phyloP scores from a whole-genome alignment of 2,329 filamentous ascomycete genomes.

The Penicillium expansum region DNA sequence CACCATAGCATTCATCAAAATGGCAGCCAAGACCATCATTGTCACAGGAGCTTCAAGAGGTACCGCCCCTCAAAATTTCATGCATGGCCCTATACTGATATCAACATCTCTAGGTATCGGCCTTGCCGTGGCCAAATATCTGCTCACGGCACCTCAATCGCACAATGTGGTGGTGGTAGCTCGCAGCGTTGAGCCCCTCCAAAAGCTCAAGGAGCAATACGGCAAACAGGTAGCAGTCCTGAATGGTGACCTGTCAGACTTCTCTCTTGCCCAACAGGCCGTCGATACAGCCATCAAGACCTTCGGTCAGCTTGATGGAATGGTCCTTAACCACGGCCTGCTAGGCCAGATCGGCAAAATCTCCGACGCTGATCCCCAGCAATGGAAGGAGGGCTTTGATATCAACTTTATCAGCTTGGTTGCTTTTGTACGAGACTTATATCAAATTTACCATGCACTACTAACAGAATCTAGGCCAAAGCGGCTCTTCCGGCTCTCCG shows the following conservation, averaged over 20 bases:
- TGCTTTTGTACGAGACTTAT: conserved; percentile 60
- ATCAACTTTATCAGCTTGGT: conserved; percentile 84
- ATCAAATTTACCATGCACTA: neutral
- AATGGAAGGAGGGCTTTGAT: conserved; percentile 75
- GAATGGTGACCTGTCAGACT: conserved; percentile 57
- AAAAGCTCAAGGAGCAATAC: conserved; percentile 54
- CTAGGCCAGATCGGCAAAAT: conserved; percentile 73
- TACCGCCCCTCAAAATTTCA: conserved; percentile 17
- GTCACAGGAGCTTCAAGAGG: conserved; percentile 66
- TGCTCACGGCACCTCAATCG: conserved; percentile 50
- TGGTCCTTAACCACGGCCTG: conserved; percentile 85
- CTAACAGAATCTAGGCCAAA: conserved; percentile 23
- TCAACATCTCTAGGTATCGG: conserved; percentile 54
- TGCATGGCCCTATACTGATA: conserved; percentile 4
- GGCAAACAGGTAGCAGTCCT: conserved; percentile 55
- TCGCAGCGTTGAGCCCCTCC: conserved; percentile 54
- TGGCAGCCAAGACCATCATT: conserved; percentile 63
- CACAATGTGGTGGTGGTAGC: conserved; percentile 60
- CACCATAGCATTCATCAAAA: conserved; percentile 22
- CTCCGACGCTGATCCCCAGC: conserved; percentile 63
- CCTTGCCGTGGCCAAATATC: conserved; percentile 57
- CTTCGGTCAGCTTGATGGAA: conserved; percentile 72
- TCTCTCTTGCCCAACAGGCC: conserved; percentile 56
- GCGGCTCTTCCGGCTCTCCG: conserved; percentile 35
- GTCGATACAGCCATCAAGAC: conserved; percentile 63